Percentiles rank a stretch among this genome's conserved stretches.
phyloP scores from a whole-genome alignment of 345 rosid species.

The Reutealis trisperma region DNA sequence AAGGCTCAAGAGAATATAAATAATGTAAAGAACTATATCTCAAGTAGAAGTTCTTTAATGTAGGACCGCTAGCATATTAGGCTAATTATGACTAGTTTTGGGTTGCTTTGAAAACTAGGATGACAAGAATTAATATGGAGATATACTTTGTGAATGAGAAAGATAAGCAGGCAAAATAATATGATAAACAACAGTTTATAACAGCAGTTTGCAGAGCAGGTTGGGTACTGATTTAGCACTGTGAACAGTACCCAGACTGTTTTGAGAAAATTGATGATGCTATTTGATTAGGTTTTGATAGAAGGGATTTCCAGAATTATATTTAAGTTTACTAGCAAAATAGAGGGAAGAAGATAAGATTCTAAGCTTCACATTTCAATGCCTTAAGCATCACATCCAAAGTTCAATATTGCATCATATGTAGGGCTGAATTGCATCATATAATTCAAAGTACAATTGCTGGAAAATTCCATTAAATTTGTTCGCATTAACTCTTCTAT shows the following conservation, averaged over 20 bases:
- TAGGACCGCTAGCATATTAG: too few relatives aligned
- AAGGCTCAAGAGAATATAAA: neutral
- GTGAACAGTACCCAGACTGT: neutral
- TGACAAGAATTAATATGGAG: neutral
- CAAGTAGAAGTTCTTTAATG: too few relatives aligned
- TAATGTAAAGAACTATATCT: too few relatives aligned
- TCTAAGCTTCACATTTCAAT: neutral
- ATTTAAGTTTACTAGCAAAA: neutral
- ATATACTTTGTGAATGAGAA: neutral
- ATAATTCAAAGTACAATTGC: neutral
- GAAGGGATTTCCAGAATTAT: neutral
- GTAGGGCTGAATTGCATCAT: neutral
- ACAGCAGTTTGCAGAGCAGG: neutral
- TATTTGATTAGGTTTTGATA: neutral
- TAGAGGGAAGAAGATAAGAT: neutral
- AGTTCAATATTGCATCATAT: neutral
- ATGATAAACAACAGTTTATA: neutral
- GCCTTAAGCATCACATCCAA: neutral
- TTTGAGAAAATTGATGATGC: neutral
- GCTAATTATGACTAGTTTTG: too few relatives aligned
- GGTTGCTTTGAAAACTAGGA: too few relatives aligned
- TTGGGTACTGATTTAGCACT: too few relatives aligned
- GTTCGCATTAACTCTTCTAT: neutral
- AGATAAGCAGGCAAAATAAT: neutral
- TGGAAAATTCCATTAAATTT: neutral